phyloP scores from a whole-genome alignment of 139 green algal species.

The Axilococcus clingmanii region DNA sequence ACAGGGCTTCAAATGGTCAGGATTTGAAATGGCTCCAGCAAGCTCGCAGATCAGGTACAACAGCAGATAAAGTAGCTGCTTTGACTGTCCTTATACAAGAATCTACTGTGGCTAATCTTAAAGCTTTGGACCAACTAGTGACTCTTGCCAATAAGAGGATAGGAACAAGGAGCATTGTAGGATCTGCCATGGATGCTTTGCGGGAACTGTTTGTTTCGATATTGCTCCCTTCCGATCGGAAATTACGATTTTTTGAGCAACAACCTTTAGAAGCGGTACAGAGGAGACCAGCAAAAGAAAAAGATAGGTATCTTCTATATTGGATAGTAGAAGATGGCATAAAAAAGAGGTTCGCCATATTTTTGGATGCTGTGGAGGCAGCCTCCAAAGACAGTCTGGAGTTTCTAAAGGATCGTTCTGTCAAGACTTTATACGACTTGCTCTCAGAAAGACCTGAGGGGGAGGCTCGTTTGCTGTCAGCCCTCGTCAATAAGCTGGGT shows the following conservation, averaged over 20 bases:
- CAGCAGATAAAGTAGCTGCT: slow-evolving; percentile 71
- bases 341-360: slow-evolving; percentile 63
- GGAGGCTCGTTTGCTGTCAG: slow-evolving; percentile 56
- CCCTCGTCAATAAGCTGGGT: slow-evolving; percentile 91
- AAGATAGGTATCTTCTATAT: slow-evolving; percentile 54
- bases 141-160: slow-evolving; percentile 44
- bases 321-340: slow-evolving; percentile 77
- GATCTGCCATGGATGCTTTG: slow-evolving; percentile 53
- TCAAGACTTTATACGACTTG: slow-evolving; percentile 43
- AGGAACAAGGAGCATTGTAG: slow-evolving; percentile 36
- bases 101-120: slow-evolving; percentile 55
- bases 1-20: slow-evolving; percentile 28
- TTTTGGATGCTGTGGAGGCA: slow-evolving; percentile 62
- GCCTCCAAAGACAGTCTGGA: slow-evolving; percentile 67
- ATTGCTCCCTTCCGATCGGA: slow-evolving; percentile 78
- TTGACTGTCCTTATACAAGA: slow-evolving; percentile 78
- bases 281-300: slow-evolving; percentile 30
- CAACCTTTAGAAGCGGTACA: slow-evolving; percentile 30
- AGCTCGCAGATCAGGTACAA: slow-evolving; percentile 58
- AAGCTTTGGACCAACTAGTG: slow-evolving; percentile 68
- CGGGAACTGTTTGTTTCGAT: slow-evolving; percentile 67
- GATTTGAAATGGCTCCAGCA: slow-evolving; percentile 66
- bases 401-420: slow-evolving; percentile 67
- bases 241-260: slow-evolving; percentile 60
- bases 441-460: slow-evolving; percentile 38